phyloP scores from a whole-genome alignment of 1,284 basidiomycete genomes.

The Trametes polyzona region DNA sequence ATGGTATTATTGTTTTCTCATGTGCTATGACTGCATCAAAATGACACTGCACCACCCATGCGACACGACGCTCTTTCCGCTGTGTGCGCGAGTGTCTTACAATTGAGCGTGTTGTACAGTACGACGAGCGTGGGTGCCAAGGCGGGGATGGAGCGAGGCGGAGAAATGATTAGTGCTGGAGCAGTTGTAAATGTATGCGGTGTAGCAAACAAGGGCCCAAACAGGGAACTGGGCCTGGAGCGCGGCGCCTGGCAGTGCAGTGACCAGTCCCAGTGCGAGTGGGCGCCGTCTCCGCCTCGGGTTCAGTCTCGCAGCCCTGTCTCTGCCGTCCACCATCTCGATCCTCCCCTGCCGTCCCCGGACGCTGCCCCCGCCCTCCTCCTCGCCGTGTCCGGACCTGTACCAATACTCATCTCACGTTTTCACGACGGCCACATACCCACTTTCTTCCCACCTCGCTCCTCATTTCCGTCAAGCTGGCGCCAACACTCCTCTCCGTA shows the following conservation, averaged over 20 bases:
- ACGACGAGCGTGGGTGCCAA: neutral
- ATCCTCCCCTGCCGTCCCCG: too few species aligned
- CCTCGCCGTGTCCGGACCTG: constrained; percentile 16
- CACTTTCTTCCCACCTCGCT: constrained; percentile 19
- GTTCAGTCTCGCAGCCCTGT: constrained; percentile 19
- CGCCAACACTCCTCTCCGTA: constrained; percentile 77
- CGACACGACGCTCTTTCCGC: constrained; percentile 16
- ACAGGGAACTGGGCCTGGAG: constrained; percentile 26
- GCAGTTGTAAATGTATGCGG: constrained; percentile 9
- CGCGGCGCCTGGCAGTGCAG: too few species aligned
- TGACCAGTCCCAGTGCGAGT: too few species aligned
- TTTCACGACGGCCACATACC: constrained; percentile 24
- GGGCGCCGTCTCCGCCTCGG: constrained; percentile 11
- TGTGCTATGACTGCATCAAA: constrained; percentile 41
- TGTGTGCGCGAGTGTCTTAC: constrained; percentile 20
- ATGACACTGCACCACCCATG: constrained; percentile 37
- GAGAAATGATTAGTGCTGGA: too few species aligned
- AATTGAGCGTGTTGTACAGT: constrained; percentile 11
- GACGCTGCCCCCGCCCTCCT: constrained; percentile 9
- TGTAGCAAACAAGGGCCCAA: constrained; percentile 29
- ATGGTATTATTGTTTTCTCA: constrained; percentile 39
- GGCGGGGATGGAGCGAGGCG: neutral
- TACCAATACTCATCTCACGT: constrained; percentile 27
- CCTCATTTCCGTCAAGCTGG: constrained; percentile 58
- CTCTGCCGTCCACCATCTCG: constrained; percentile 9